Base-by-base conservation (phyloP, 1,139 yeast species). In the Nakaseomyces nivariensis region DNA sequence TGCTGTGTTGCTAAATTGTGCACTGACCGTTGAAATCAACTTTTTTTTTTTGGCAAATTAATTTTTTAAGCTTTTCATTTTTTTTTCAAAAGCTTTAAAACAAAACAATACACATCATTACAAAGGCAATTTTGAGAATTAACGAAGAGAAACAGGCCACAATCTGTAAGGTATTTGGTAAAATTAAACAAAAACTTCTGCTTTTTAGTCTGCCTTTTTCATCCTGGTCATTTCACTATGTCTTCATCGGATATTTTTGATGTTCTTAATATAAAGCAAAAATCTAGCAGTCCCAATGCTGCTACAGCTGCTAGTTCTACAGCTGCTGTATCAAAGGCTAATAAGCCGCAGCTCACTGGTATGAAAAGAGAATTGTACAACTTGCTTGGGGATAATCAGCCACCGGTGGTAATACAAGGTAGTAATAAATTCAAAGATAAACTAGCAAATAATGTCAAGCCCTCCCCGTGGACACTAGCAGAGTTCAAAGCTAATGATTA, bases 361-460 rank as follows among this genome's bases (percentile, higher is more conserved):
- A 85, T 92, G 81, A 94, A 88, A 55, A 76, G 98, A 57, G 98
- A 92, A 65, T 72, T 92, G 49, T 90, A 85, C 67, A 85, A 85
- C 58, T 73, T 94, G 52, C 72, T 94, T 41, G 98, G 99, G 1
- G 92, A 94, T 41, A 89, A 88, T 66, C 82, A 95, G 1, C 97
- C 98, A 0, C 94, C 98, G 1, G 79, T 89, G 3, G 73, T 73
- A 45, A 62, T 81, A 11, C 70, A 77, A n/a, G 74, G 78, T 6
- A 75, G 78, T 9, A 72, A 73, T 47, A 78, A 79, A 56, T 80
- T 81, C 58, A 86, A 85, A 58, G 86, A 82, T 51, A 77, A 79
- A 56, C 74, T 89, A 51, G 78, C 78, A 52, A 72, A 82, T 58
- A 68, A 71, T 45, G 74, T 73, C 26, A 82, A 79, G 56, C 85